Base-by-base conservation (phyloP, 2,329 filamentous ascomycete species). In the Metarhizium brunneum region DNA sequence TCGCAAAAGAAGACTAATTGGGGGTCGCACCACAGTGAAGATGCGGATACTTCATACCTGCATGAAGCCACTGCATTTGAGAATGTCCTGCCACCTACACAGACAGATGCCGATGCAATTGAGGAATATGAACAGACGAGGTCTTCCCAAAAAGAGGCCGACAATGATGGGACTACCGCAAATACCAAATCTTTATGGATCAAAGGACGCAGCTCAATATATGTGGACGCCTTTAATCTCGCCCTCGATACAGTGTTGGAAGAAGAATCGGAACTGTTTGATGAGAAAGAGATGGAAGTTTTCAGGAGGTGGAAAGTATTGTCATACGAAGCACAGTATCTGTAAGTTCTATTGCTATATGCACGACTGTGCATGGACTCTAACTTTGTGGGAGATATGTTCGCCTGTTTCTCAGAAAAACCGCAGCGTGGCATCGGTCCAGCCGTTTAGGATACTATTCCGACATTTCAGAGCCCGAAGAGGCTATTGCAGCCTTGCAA, bases 191-290 rank as follows among this genome's bases (percentile, higher is more conserved):
- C 67, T 4, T 51, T 57, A 57, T 96, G 90, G 90, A 71, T 84
- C 4, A 83, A 79, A 64, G 90, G 90, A 0, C 85, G 84, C 67
- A 95, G 86, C 65, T 97, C 92, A 1, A 90, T 99, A 55, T 99
- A 99, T 64, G 90, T 96, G 18, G 94, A 99, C 72, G 94, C 94
- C 0, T 99, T 99, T 76, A 96, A 96, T 65, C 76, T 97, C 14
- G 90, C 92, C 2, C 74, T 99, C 51, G 86, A 92, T 57, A 96
- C 90, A 0, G 94, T 99, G 3, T 73, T 97, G 13, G 85, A 90
- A 51, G 90, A 97, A 56, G 94, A 99, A 70, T 80, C 82, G 0
- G 90, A 96, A 70, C 74, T 99, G 0, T 99, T 97, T 67, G 82
- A 94, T 63, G 81, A 84, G 56, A 85, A 83, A 18, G 94, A 99